Conservation (phyloP, 306 rosid genomes). For the Medicago ruthenica region DNA sequence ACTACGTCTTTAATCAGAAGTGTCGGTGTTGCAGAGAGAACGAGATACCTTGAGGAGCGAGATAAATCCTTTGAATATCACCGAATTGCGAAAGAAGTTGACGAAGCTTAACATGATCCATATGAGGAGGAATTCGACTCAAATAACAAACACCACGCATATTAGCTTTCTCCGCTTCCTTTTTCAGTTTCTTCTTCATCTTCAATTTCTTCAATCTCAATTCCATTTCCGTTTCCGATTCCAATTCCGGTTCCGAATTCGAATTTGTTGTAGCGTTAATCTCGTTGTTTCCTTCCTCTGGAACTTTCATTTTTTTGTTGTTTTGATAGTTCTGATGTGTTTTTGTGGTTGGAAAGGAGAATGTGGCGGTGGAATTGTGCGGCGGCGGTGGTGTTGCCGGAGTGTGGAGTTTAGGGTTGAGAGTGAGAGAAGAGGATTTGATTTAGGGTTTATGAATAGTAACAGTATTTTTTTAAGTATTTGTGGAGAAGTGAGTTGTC, state of each 20-base stretch:
- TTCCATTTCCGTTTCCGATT: background rate
- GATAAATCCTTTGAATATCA: slow-evolving; percentile 74
- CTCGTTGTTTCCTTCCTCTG: slow-evolving; percentile 29
- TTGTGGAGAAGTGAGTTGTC: no score
- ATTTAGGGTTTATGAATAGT: slow-evolving; percentile 20
- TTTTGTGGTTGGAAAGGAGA: background rate
- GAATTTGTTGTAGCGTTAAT: background rate
- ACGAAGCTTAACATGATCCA: slow-evolving; percentile 76
- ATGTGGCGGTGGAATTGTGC: background rate
- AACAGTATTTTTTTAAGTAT: no score
- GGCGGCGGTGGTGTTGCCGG: background rate
- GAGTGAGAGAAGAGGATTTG: background rate
- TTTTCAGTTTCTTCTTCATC: slow-evolving; percentile 51
- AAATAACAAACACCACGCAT: slow-evolving; percentile 81
- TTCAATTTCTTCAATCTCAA: slow-evolving; percentile 22
- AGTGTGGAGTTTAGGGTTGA: background rate
- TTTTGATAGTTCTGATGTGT: background rate
- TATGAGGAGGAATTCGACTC: slow-evolving; percentile 87
- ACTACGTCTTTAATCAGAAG: no score
- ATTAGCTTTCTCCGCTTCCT: slow-evolving; percentile 56
- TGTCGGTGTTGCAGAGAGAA: no score
- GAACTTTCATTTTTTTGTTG: background rate
- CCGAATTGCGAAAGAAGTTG: slow-evolving; percentile 76
- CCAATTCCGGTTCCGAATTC: background rate
- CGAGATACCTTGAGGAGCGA: slow-evolving; percentile 58